Evolutionary conservation across 1,139 yeast species (phyloP), one percentile per base, ranked within the genome.

Genomic region (Pichia sp.): DNA sequence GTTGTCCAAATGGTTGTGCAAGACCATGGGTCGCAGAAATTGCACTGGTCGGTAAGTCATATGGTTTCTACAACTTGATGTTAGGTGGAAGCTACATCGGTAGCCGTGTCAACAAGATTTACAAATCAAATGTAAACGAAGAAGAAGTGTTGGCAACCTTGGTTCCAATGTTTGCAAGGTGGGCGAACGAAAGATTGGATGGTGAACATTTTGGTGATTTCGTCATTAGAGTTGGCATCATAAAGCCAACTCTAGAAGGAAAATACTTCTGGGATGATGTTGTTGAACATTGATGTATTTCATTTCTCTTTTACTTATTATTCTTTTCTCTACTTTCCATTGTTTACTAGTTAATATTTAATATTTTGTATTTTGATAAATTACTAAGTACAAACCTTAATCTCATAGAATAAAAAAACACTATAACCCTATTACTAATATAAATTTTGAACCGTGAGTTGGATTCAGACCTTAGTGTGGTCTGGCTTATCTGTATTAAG

Each of bases 1-100:
- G 99, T 60, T 93, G 99, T 79, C 97, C 98, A 56, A 93, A 93
- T 71, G 99, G 98, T 62, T 93, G 99, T 78, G 93, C 99, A 31
- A 84, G 99, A 72, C 98, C 98, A 27, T 93, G 97, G 97, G 75
- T 93, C 54, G 98, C 97, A 3, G 99, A 93, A 73, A 83, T 93
- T 56, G 98, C 98, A 0, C 78, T 90, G 58, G 96, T 93, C 54
- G 99, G 99, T 72, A 93, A 93, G 72, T 97, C 98, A 0, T 82
- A 78, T 59, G 96, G 96, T 53, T 92, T 96, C 12, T 93, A 93
- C 74, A 93, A 93, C 72, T 79, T 93, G 73, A 80, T 91, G 90
- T 80, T 93, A 64, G 99, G 99, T 64, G 99, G 99, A 69, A 97
- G 97, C 46, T 93, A 87, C 72, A 88, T 87, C 66, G 99, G 99